Base-by-base conservation (phyloP, 2,329 filamentous ascomycete genomes). In the Myriangium duriaei region DNA sequence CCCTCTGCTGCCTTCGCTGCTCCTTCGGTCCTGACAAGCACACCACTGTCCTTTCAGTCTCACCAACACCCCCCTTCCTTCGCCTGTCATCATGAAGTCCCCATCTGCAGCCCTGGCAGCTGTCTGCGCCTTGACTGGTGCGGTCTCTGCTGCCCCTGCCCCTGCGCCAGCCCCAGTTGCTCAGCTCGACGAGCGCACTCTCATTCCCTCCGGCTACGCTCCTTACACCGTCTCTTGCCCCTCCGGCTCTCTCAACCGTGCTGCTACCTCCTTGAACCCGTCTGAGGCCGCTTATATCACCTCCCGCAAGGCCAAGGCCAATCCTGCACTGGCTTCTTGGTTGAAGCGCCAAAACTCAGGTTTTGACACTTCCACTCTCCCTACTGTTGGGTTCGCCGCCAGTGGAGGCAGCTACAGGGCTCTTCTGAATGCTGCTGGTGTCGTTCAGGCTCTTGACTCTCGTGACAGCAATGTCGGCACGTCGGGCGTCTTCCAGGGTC, bases 361-460 rank as follows among this genome's bases (percentile, higher is more conserved):
- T 6, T 63, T 62, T 49, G 49, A 42, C 21, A 60, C 51, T 11
- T 41, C 42, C 11, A 51, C 53, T n/a, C 50, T 63, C 9, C 64
- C 64, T 4, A 53, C 53, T 3, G 50, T 68, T 34, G 64, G 54
- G 16, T 49, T 68, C 38, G 54, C 62, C 1, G 56, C 55, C 6
- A 63, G 59, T 38, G 64, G 64, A 29, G 64, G 64, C 36, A 61
- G 63, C 7, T 59, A 59, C 32, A 54, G 64, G 34, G 53, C 63
- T 24, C 47, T 65, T 21, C 54, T 67, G 4, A 47, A 48, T 16
- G 53, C 52, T 29, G 56, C 55, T 16, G 62, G 62, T 28, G 58
- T 66, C 1, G 46, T 67, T 16, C 57, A 67, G 46, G 63, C 50
- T 2, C 50, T 67, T 12, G 65, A 69, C 51, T 46, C 19, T 5